Conservation (phyloP, 805 yeast species). For the Kuraishia ogatae region DNA sequence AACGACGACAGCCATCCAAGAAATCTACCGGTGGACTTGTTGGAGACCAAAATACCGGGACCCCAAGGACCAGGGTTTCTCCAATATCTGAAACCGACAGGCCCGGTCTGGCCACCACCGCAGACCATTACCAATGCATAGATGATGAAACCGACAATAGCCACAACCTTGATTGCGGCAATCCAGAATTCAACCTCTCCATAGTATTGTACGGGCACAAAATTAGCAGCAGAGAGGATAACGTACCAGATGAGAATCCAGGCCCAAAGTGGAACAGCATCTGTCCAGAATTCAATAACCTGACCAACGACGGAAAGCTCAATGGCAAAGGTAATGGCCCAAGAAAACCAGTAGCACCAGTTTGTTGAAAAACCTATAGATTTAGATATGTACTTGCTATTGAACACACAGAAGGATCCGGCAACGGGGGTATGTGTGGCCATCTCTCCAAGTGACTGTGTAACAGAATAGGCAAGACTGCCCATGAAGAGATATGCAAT, state of each 20-base stretch:
- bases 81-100: conserved; percentile 41
- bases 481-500: conserved; percentile 67
- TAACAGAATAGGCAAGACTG: conserved; percentile 58
- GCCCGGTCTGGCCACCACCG: conserved; percentile 74
- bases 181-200: conserved; percentile 49
- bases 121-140: conserved; percentile 55
- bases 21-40: conserved; percentile 34
- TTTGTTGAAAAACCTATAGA: conserved; percentile 53
- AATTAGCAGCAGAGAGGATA: conserved; percentile 29
- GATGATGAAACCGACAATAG: conserved; percentile 59
- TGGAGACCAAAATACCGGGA: conserved; percentile 34
- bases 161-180: conserved; percentile 53
- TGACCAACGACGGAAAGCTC: conserved; percentile 50
- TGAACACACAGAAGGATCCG: conserved; percentile 48
- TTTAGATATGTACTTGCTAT: conserved; percentile 42
- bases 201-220: conserved; percentile 39
- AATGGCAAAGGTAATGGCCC: conserved; percentile 45
- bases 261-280: conserved; percentile 43
- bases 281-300: conserved; percentile 46
- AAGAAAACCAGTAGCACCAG: conserved; percentile 41
- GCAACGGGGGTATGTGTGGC: conserved; percentile 47
- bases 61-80: conserved; percentile 31
- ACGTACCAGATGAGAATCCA: conserved; percentile 39
- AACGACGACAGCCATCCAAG: conserved; percentile 45
- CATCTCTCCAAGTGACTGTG: conserved; percentile 47